Conservation (phyloP, 805 yeast genomes). For the Barnettozyma sucrosica region DNA sequence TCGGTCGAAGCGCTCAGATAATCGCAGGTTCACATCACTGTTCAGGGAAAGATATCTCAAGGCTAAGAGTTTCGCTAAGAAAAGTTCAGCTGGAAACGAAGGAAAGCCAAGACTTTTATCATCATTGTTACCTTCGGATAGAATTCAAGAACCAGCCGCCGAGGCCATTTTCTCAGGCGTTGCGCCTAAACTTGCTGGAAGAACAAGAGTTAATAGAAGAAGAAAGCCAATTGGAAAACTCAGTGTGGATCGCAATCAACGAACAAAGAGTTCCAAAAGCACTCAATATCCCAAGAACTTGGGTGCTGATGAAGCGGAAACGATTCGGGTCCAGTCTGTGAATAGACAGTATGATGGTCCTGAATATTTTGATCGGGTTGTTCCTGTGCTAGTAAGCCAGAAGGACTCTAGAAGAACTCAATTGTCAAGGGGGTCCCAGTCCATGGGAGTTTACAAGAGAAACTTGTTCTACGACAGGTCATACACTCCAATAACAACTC, state of each 20-base stretch:
- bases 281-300: not conserved
- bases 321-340: slow-evolving; percentile 1
- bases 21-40: not conserved
- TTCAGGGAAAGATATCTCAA: slow-evolving; percentile 2
- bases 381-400: not conserved
- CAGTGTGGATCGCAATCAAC: slow-evolving; percentile 1
- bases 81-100: slow-evolving; percentile 6
- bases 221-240: not conserved
- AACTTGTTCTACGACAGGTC: not conserved
- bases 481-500: not conserved
- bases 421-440: not conserved
- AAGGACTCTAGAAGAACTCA: not conserved
- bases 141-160: slow-evolving; percentile 2
- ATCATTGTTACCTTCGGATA: slow-evolving; percentile 8
- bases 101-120: slow-evolving; percentile 6
- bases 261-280: not conserved
- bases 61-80: slow-evolving; percentile 13
- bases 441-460: not conserved
- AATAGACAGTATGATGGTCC: slow-evolving; percentile 4
- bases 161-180: not conserved
- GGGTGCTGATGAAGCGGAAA: not conserved
- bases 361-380: not conserved
- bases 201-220: slow-evolving; percentile 3
- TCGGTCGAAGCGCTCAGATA: not conserved
- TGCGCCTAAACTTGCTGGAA: not conserved